Conservation (phyloP, 768 basidiomycete species). For the Ramaria rubella region DNA sequence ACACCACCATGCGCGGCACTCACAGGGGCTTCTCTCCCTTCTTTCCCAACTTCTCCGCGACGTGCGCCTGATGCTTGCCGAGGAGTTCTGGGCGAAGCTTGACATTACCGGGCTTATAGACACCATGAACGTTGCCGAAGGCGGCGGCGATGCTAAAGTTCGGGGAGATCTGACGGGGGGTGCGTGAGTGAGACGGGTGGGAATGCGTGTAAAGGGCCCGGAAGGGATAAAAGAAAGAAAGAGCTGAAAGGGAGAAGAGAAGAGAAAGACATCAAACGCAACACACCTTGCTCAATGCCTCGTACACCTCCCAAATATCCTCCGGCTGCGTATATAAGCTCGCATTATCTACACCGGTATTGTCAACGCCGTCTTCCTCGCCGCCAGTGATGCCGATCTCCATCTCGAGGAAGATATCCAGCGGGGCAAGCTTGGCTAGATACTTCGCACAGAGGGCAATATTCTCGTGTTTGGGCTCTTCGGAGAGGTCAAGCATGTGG, state of each 20-base stretch:
- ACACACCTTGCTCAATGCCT: conserved; percentile 72
- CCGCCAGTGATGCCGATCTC: conserved; percentile 99
- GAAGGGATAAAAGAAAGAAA: no score
- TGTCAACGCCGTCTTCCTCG: conserved; percentile 99
- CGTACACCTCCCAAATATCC: conserved; percentile 89
- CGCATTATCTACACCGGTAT: conserved; percentile 90
- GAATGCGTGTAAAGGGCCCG: no score
- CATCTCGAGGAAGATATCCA: conserved; percentile 99
- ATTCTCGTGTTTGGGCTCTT: conserved; percentile 88
- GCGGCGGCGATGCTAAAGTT: conserved; percentile 98
- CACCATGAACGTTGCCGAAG: conserved; percentile 98
- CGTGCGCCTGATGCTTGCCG: conserved; percentile 80
- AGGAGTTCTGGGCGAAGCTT: conserved; percentile 87
- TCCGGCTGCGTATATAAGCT: conserved; percentile 96
- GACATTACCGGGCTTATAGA: conserved; percentile 99
- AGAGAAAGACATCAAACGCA: background rate
- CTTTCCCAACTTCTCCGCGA: conserved; percentile 56
- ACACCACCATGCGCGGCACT: conserved; percentile 23
- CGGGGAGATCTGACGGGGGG: conserved; percentile 39
- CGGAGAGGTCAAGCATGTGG: conserved; percentile 98
- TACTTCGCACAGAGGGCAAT: conserved; percentile 91
- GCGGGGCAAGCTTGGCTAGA: conserved; percentile 88
- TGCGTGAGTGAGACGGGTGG: no score
- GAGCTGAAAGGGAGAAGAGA: background rate
- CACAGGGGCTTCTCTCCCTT: conserved; percentile 73